A percentile compares a stretch with the other conserved stretches of the same genome.
These are phyloP conservation scores for Tuctoria greenei DNA, from an alignment of 176 grass and related monocot species.

Conservation along the genomic window DNA sequence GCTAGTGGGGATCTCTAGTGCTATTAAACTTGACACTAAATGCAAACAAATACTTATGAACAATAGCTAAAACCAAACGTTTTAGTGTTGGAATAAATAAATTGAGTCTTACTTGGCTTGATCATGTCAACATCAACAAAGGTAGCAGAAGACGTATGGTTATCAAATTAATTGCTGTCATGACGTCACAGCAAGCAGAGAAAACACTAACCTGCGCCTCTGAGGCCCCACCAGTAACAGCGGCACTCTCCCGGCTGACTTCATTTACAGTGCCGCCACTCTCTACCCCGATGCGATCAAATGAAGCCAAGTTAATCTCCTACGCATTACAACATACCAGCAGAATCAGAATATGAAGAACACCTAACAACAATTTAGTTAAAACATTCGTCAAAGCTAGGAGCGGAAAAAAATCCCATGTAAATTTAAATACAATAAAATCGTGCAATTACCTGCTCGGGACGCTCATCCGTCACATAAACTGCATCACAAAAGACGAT, in stretches of 20 bases:
- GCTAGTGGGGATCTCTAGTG: slow-evolving; percentile 10
- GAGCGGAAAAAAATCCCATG: background rate
- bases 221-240: slow-evolving; percentile 20
- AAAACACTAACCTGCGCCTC: slow-evolving; percentile 39
- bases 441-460: slow-evolving; percentile 57
- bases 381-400: background rate
- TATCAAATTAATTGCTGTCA: slow-evolving; percentile 17
- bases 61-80: slow-evolving; percentile 12
- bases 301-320: slow-evolving; percentile 61
- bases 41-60: background rate
- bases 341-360: slow-evolving; percentile 19
- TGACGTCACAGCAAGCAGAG: slow-evolving; percentile 12
- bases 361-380: background rate
- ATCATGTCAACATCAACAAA: slow-evolving; percentile 38
- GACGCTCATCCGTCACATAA: slow-evolving; percentile 84
- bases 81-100: background rate
- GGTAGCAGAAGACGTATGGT: background rate
- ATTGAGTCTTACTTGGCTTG: background rate
- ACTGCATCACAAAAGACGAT: slow-evolving; percentile 58
- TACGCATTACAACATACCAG: slow-evolving; percentile 28
- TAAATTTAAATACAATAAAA: background rate
- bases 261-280: slow-evolving; percentile 25
- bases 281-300: slow-evolving; percentile 7
- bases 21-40: slow-evolving; percentile 6
- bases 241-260: slow-evolving; percentile 4